phyloP scores from a whole-genome alignment of 768 basidiomycete genomes.

The Suillus subalutaceus region DNA sequence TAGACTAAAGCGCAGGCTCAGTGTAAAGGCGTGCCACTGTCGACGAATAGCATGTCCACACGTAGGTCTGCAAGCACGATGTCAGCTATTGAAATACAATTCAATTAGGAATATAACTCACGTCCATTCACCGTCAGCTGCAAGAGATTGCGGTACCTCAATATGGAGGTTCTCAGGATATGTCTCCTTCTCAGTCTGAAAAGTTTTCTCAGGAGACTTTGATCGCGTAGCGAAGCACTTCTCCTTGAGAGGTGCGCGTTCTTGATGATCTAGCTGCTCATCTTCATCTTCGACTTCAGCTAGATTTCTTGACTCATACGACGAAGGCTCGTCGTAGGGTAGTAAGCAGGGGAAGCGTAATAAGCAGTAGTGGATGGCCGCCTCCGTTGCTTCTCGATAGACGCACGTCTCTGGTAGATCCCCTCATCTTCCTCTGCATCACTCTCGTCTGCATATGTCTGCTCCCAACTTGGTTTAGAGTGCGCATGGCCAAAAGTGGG shows the following conservation, averaged over 20 bases:
- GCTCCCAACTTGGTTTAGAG: constrained; percentile 39
- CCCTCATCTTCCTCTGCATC: constrained; percentile 35
- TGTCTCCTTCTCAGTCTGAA: constrained; percentile 24
- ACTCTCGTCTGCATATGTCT: constrained; percentile 31
- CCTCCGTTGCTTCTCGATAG: constrained; percentile 27
- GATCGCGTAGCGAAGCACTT: constrained; percentile 20
- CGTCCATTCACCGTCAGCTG: constrained; percentile 35
- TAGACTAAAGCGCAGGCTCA: constrained; percentile 58
- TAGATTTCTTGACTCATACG: constrained; percentile 30
- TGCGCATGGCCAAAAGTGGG: constrained; percentile 38
- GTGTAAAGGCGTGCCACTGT: constrained; percentile 63
- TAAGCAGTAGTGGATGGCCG: constrained; percentile 28
- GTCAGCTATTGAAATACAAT: constrained; percentile 5
- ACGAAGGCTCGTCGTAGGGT: constrained; percentile 33
- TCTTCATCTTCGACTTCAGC: constrained; percentile 32
- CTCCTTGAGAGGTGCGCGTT: constrained; percentile 31
- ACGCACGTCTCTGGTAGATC: constrained; percentile 16
- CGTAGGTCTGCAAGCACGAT: constrained; percentile 47
- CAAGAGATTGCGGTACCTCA: constrained; percentile 13
- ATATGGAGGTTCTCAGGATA: neutral
- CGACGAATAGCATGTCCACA: constrained; percentile 55
- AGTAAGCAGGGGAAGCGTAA: constrained; percentile 25
- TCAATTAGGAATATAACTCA: constrained; percentile 21
- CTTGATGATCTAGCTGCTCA: constrained; percentile 15
- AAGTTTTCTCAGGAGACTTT: constrained; percentile 24